Evolutionary conservation across 176 grass and related monocot species (phyloP).

Genomic region (Bonia amplexicaulis): DNA sequence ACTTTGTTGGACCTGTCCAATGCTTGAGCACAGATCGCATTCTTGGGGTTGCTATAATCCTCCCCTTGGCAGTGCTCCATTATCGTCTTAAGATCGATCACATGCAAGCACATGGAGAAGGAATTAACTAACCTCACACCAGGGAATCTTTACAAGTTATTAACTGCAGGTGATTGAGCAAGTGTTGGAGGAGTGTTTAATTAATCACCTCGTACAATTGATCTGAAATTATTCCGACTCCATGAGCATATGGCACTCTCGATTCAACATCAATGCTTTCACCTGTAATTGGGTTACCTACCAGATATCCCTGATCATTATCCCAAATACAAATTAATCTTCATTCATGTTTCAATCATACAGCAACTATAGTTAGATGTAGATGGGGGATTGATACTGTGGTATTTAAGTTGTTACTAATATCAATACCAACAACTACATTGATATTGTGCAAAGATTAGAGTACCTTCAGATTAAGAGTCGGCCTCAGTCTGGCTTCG

Average conservation of each 20-base stretch:
- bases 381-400: background rate
- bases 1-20: background rate
- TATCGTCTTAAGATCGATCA: background rate
- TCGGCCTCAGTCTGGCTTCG: background rate
- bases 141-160: background rate
- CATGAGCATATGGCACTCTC: constrained; percentile 41
- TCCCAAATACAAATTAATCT: too few species aligned
- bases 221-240: constrained; percentile 51
- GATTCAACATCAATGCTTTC: constrained; percentile 4
- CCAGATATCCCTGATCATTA: constrained; percentile 38
- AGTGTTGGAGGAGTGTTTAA: background rate
- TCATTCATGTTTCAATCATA: too few species aligned
- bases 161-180: background rate
- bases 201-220: constrained; percentile 35
- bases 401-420: background rate
- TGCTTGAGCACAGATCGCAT: constrained; percentile 21
- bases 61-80: constrained; percentile 32
- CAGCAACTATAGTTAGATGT: background rate
- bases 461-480: background rate
- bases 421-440: background rate
- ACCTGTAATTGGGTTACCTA: constrained; percentile 37
- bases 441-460: background rate
- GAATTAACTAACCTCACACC: too few species aligned
- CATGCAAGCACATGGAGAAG: background rate
- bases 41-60: constrained; percentile 25